Evolutionary conservation across 306 rosid genomes (phyloP).

Genomic region (Adenanthera pavonina): DNA sequence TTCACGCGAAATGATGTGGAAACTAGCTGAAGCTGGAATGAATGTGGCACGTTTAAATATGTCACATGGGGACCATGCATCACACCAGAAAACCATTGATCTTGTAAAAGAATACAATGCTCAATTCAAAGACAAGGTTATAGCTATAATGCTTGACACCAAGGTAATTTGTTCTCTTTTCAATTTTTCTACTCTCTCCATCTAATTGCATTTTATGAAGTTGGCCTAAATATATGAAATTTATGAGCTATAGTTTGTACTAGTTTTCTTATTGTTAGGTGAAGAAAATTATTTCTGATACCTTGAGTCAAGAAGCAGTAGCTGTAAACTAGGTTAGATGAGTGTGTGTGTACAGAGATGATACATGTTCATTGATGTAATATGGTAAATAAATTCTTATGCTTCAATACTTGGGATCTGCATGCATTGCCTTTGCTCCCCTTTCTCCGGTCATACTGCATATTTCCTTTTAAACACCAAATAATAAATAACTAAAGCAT

Average conservation of each 20-base stretch:
- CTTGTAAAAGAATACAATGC: constrained; percentile 82
- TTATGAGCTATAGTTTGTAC: neutral
- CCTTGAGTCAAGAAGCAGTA: neutral
- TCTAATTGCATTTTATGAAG: constrained; percentile 5
- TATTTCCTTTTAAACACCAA: neutral
- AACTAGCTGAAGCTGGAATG: constrained; percentile 85
- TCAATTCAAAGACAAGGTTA: constrained; percentile 68
- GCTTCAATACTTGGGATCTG: neutral
- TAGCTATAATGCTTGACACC: constrained; percentile 96
- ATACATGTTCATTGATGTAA: neutral
- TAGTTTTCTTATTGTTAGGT: neutral
- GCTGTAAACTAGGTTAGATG: neutral
- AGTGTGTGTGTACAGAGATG: neutral
- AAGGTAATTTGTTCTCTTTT: constrained; percentile 54
- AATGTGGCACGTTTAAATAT: constrained; percentile 89
- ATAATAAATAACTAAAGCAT: neutral
- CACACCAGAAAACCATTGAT: constrained; percentile 85
- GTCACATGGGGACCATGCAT: constrained; percentile 94
- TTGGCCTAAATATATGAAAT: neutral
- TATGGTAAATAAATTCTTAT: neutral
- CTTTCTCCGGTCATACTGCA: neutral
- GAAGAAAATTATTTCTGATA: constrained; percentile 9
- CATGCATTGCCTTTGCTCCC: neutral
- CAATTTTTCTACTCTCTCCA: neutral
- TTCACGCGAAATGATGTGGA: constrained; percentile 93